Base-by-base conservation (phyloP, 352 stramenopile species). In the Phytophthora aleatoria region DNA sequence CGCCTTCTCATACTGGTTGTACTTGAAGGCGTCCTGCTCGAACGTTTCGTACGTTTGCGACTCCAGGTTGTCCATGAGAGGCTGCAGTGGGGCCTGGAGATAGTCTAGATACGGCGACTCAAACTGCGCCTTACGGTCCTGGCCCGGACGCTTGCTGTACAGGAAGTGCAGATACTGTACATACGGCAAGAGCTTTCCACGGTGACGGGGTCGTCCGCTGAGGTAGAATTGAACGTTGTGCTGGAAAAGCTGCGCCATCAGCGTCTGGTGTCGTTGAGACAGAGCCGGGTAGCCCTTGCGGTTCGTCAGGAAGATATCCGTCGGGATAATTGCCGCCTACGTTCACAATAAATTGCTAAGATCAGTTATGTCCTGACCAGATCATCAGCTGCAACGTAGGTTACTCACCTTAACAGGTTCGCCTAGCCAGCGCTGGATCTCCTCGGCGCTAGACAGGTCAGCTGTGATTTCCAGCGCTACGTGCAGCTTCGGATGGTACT, bases 21-120 rank as follows among this genome's bases (percentile, higher is more conserved):
- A 99, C 77, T 99, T 99, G 68, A 99, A 97, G 1, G 94, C 92
- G 80, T 99, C 97, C 73, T 97, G 96, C 68, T 99, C 97, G 71
- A 99, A 99, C 0, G 93, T 98, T 81, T 99, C 97, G 80, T 99
- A 99, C 48, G 97, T 99, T 61, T 97, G 88, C 55, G 94, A 98
- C 74, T 99, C 96, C 28, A 99, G 82, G 78, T 99, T 98, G 89
- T 99, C 97, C 79, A 96, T 97, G 2, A 99, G 73, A 49, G 98
- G 98, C 73, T 99, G 97, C 41, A 99, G 74, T 10, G 98, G 97
- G 5, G 92, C 79, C 73, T 99, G 97, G 24, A 99, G 81, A 58
- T 96, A 97, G 79, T 99, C 97, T 47, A 98, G 72, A 69, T 99
- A 99, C 6, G 95, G 85, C 16, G 83, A 74, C 71, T 99, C 96